Conservation (phyloP, 768 basidiomycete genomes). For the Chalciporus chontae region DNA sequence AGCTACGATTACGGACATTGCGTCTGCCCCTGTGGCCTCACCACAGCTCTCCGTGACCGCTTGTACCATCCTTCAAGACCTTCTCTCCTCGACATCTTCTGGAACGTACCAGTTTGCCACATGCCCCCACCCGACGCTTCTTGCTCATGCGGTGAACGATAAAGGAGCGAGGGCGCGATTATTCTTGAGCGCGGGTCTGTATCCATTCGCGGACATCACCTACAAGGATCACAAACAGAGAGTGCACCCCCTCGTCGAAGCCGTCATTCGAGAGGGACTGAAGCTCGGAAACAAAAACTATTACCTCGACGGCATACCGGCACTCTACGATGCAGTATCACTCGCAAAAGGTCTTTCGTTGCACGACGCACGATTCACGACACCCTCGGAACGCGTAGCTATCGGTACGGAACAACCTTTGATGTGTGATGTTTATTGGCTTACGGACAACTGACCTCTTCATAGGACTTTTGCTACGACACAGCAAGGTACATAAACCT, state of each 20-base stretch:
- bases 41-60: slow-evolving; percentile 48
- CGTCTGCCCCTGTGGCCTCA: slow-evolving; percentile 43
- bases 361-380: slow-evolving; percentile 32
- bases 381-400: slow-evolving; percentile 48
- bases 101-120: slow-evolving; percentile 12
- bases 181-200: slow-evolving; percentile 76
- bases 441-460: not conserved
- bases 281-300: slow-evolving; percentile 80
- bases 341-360: slow-evolving; percentile 36
- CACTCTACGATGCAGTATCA: slow-evolving; percentile 52
- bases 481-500: slow-evolving; percentile 62
- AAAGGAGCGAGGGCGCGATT: slow-evolving; percentile 49
- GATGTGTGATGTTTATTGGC: no score
- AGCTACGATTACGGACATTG: slow-evolving; percentile 34
- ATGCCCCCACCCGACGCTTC: slow-evolving; percentile 35
- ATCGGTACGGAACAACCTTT: slow-evolving; percentile 44
- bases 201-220: slow-evolving; percentile 60
- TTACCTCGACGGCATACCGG: slow-evolving; percentile 72
- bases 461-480: slow-evolving; percentile 65
- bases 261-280: slow-evolving; percentile 76
- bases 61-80: slow-evolving; percentile 52
- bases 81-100: slow-evolving; percentile 34
- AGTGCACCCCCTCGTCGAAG: slow-evolving; percentile 53
- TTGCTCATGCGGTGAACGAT: slow-evolving; percentile 29
- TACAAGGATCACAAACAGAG: slow-evolving; percentile 67